Base-by-base conservation (phyloP, 371 early-diverging fungal species). In the Chytridium lagenaria region DNA sequence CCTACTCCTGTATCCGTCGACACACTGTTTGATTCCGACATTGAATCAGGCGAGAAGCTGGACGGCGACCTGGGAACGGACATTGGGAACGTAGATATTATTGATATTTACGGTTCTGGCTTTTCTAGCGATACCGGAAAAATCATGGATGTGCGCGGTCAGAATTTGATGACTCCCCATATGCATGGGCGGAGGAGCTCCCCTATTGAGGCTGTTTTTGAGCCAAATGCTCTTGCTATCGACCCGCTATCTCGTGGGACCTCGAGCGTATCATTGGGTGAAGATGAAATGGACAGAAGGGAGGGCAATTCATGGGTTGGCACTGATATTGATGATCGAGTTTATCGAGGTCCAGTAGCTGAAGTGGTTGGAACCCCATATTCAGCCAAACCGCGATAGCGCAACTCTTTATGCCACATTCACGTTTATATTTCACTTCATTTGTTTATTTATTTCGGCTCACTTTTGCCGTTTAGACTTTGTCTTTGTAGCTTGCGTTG, bases 161-260 rank as follows among this genome's bases (percentile, higher is more conserved):
- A 19, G 12, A 44, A 44, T 44, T 19, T 44, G 12, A 19, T 44
- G 12, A 26, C 57, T 7, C 57, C 57, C 23, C n/a, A n/a, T n/a
- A n/a, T n/a, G n/a, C 15, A 23, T 23, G 30, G 37, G 12, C 61
- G 61, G 19, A 37, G 36, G 26, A 34, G 36, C 2, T 52, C 55
- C 5, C 61, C 61, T 34, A 23, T 61, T 34, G 34, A 61, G 26
- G 61, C 61, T 5, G 61, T 61, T 3, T 61, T 61, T 61, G 61
- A 61, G 37, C 61, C 61, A 3, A 37, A 61, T 23, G 36, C 36
- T 3, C 23, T 61, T 3, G 61, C 61, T 3, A 34, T 61, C 12
- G 61, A 61, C 23, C 61, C 61, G 3, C 23, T 61, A 34, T 61
- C 61, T 10, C 31, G 61, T 15, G 61, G 61, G 7, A 12, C 61